Percentiles rank a stretch among this genome's conserved stretches.
These are phyloP conservation scores for Didymosphaeria variabile DNA, from an alignment of 2,329 filamentous ascomycete genomes.

Conservation along the genomic window DNA sequence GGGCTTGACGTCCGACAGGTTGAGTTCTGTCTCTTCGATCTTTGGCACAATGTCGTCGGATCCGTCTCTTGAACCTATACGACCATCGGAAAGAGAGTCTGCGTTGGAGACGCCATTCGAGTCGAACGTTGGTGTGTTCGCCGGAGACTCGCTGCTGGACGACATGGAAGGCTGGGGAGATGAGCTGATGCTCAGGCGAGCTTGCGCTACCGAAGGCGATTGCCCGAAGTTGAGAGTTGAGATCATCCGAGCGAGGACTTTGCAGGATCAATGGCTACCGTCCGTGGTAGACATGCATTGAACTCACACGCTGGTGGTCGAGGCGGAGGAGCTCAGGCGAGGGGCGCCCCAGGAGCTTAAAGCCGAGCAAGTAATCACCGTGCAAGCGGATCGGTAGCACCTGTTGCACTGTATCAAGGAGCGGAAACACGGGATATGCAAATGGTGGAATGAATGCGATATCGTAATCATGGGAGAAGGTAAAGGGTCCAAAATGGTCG, in stretches of 20 bases:
- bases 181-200: slow-evolving; percentile 51
- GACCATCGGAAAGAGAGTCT: slow-evolving; percentile 39
- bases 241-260: slow-evolving; percentile 44
- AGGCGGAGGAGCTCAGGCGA: slow-evolving; percentile 12
- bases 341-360: slow-evolving; percentile 11
- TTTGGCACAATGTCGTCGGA: slow-evolving; percentile 59
- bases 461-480: slow-evolving; percentile 9
- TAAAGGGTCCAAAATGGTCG: slow-evolving; percentile 33
- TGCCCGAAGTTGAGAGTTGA: slow-evolving; percentile 47
- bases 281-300: slow-evolving; percentile 36
- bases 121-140: slow-evolving; percentile 48
- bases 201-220: slow-evolving; percentile 41
- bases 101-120: slow-evolving; percentile 32
- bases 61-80: slow-evolving; percentile 32
- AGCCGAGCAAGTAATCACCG: slow-evolving; percentile 2
- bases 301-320: slow-evolving; percentile 18
- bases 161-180: slow-evolving; percentile 52
- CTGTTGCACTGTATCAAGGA: not conserved
- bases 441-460: slow-evolving; percentile 1
- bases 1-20: slow-evolving; percentile 50
- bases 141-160: slow-evolving; percentile 51
- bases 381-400: not conserved
- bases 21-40: slow-evolving; percentile 62
- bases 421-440: not conserved
- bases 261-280: slow-evolving; percentile 28